These are phyloP conservation scores for Paramecium caudatum DNA, from an alignment of 73 alveolate species.

Conservation along the genomic window DNA sequence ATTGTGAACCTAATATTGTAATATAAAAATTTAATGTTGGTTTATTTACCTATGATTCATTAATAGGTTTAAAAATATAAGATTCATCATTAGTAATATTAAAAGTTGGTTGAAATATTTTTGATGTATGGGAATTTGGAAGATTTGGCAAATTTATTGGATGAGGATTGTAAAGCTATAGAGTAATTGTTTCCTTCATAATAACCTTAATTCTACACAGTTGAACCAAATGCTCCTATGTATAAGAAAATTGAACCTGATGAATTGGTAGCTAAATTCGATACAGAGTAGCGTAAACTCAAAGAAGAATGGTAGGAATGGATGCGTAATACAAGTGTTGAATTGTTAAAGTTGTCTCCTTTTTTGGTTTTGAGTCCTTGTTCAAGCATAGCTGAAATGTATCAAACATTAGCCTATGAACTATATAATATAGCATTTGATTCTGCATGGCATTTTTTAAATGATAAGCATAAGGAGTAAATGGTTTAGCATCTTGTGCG, in stretches of 20 bases:
- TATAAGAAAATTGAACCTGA: constrained; percentile 74
- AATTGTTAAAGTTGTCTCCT: constrained; percentile 91
- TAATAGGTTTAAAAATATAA: constrained; percentile 55
- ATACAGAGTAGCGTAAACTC: constrained; percentile 51
- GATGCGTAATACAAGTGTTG: constrained; percentile 94
- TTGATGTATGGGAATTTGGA: constrained; percentile 75
- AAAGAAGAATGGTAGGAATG: constrained; percentile 97
- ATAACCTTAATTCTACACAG: not conserved
- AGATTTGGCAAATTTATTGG: constrained; percentile 57
- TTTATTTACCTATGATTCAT: constrained; percentile 70
- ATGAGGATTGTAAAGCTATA: constrained; percentile 51
- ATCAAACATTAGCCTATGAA: constrained; percentile 92
- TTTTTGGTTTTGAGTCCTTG: constrained; percentile 92
- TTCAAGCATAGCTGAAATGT: constrained; percentile 91
- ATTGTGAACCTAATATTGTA: constrained; percentile 60
- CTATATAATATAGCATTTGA: constrained; percentile 95
- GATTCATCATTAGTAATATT: constrained; percentile 65
- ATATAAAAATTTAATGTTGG: constrained; percentile 67
- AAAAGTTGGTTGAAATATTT: constrained; percentile 72
- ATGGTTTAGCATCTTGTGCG: constrained; percentile 83
- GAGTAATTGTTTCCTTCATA: not conserved
- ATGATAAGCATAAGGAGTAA: constrained; percentile 86
- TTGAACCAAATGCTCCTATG: constrained; percentile 66
- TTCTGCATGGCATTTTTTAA: constrained; percentile 91
- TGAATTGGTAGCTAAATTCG: constrained; percentile 65